phyloP scores from a whole-genome alignment of 1,284 basidiomycete genomes.

The Taiwanofungus camphoratus region DNA sequence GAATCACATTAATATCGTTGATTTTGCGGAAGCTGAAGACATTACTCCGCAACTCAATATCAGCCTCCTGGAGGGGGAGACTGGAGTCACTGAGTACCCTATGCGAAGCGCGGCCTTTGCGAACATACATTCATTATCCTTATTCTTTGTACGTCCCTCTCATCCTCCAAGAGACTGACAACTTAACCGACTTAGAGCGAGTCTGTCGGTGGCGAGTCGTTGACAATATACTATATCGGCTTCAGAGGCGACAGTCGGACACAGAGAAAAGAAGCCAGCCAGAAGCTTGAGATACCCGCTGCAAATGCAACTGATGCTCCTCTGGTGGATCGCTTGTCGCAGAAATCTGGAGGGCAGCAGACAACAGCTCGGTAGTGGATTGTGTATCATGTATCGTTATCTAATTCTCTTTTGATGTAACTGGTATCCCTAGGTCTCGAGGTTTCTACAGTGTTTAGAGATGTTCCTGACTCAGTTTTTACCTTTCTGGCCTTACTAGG shows the following conservation, averaged over 20 bases:
- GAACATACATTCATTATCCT: slow-evolving; percentile 63
- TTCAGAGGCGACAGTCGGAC: slow-evolving; percentile 70
- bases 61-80: slow-evolving; percentile 62
- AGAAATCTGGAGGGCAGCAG: slow-evolving; percentile 50
- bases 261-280: slow-evolving; percentile 51
- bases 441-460: no score
- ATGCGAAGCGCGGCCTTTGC: slow-evolving; percentile 68
- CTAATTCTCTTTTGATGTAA: no score
- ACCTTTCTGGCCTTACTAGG: no score
- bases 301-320: slow-evolving; percentile 64
- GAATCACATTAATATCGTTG: slow-evolving; percentile 67
- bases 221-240: slow-evolving; percentile 71
- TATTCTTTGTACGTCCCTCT: slow-evolving; percentile 59
- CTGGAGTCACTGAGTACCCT: slow-evolving; percentile 68
- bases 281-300: slow-evolving; percentile 64
- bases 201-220: slow-evolving; percentile 53
- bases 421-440: no score
- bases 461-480: no score
- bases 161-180: background rate
- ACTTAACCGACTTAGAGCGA: slow-evolving; percentile 38
- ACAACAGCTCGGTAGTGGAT: slow-evolving; percentile 34
- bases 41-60: slow-evolving; percentile 67
- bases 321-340: slow-evolving; percentile 52
- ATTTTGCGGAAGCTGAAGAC: slow-evolving; percentile 66
- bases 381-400: no score